Conservation (phyloP, 305 asterid species). For the Fraxinus floribunda region DNA sequence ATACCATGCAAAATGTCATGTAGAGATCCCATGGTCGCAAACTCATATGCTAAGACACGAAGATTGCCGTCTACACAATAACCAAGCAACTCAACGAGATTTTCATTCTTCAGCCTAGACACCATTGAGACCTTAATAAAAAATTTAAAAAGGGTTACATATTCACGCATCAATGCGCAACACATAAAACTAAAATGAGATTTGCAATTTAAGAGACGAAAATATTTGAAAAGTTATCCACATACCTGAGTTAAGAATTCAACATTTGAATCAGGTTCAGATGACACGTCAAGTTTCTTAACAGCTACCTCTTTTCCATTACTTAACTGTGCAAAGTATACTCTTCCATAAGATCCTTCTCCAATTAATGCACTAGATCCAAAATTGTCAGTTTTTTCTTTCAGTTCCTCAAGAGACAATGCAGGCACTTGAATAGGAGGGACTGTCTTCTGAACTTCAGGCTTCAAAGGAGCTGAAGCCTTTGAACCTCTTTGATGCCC, state of each 20-base stretch:
- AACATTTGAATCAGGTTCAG: slow-evolving; percentile 62
- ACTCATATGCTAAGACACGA: slow-evolving; percentile 66
- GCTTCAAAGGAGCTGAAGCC: slow-evolving; percentile 66
- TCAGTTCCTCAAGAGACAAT: slow-evolving; percentile 40
- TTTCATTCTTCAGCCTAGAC: slow-evolving; percentile 50
- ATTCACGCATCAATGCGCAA: slow-evolving; percentile 15
- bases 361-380: slow-evolving; percentile 49
- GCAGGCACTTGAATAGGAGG: slow-evolving; percentile 55
- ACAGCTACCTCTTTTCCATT: slow-evolving; percentile 44
- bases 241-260: slow-evolving; percentile 80
- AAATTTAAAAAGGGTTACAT: slow-evolving; percentile 29
- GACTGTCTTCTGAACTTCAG: slow-evolving; percentile 68
- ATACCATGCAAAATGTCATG: slow-evolving; percentile 75
- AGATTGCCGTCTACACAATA: slow-evolving; percentile 63
- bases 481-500: slow-evolving; percentile 75
- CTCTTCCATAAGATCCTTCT: slow-evolving; percentile 57
- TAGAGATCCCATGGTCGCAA: slow-evolving; percentile 71
- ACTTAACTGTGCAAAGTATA: slow-evolving; percentile 42
- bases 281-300: slow-evolving; percentile 49
- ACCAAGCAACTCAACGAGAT: slow-evolving; percentile 66
- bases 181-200: background rate
- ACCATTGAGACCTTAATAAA: slow-evolving; percentile 61
- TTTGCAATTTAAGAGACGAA: slow-evolving; percentile 13
- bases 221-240: slow-evolving; percentile 4
- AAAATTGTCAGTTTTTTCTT: slow-evolving; percentile 42